Evolutionary conservation across 345 rosid genomes (phyloP).

Genomic region (Eucalyptus curtisii): DNA sequence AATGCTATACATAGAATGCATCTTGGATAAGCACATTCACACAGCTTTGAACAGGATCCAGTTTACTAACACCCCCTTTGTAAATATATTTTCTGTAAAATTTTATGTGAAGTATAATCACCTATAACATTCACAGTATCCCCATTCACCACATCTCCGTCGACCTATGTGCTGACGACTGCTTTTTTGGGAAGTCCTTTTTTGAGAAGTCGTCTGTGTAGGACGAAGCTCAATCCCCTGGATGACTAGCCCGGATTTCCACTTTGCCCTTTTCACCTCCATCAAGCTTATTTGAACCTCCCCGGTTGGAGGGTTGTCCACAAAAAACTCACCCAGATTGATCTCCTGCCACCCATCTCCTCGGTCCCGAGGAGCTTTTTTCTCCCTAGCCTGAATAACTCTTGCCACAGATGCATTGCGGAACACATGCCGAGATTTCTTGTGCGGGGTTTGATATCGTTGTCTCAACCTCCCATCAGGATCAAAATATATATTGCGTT

Average conservation of each 20-base stretch:
- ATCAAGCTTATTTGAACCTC: conserved; percentile 31
- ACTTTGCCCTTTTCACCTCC: conserved; percentile 27
- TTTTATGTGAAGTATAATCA: neutral
- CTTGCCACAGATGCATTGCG: neutral
- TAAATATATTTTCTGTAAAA: neutral
- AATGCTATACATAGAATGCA: neutral
- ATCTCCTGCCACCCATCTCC: conserved; percentile 62
- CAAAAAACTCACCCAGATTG: conserved; percentile 38
- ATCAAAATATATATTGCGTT: conserved; percentile 2
- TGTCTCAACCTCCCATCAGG: neutral
- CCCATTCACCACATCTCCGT: neutral
- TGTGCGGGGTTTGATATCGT: neutral
- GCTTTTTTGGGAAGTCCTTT: neutral
- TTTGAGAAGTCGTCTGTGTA: neutral
- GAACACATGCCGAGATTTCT: neutral
- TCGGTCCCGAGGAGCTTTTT: conserved; percentile 22
- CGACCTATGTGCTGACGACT: neutral
- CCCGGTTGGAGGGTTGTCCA: conserved; percentile 5
- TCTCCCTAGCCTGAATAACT: neutral
- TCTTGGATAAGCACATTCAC: neutral
- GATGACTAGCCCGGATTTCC: conserved; percentile 50
- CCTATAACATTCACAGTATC: neutral
- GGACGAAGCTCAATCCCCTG: conserved; percentile 64
- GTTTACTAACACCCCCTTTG: neutral
- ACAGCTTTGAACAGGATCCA: neutral